These are phyloP conservation scores for Zostera marina DNA, from an alignment of 116 monocot genomes.

Conservation along the genomic window DNA sequence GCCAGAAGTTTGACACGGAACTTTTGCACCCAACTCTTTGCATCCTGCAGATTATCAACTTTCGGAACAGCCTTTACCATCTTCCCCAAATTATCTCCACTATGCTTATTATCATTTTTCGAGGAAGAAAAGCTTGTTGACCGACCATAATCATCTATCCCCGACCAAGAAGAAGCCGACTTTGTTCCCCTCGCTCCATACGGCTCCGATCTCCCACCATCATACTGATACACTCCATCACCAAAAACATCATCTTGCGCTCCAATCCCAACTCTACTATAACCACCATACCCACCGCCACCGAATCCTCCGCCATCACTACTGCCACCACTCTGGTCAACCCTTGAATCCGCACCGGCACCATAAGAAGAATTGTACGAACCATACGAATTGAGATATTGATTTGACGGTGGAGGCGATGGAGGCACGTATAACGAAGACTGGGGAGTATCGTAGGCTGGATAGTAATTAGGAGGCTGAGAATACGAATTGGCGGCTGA, in stretches of 20 bases:
- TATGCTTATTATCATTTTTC: neutral
- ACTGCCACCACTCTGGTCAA: constrained; percentile 7
- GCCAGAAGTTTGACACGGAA: constrained; percentile 74
- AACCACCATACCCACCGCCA: neutral
- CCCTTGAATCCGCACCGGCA: constrained; percentile 1
- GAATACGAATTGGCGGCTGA: neutral
- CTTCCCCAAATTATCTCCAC: constrained; percentile 19
- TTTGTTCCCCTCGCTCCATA: constrained; percentile 30
- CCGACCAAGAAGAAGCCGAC: constrained; percentile 14
- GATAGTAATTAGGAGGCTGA: neutral
- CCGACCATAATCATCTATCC: constrained; percentile 90
- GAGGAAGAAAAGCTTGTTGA: constrained; percentile 7
- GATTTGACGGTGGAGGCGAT: neutral
- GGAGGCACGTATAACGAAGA: neutral
- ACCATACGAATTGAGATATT: neutral
- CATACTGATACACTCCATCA: constrained; percentile 76
- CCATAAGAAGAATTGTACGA: constrained; percentile 6
- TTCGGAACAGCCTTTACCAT: constrained; percentile 84
- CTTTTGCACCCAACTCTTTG: constrained; percentile 69
- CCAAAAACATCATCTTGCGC: constrained; percentile 28
- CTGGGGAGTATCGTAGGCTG: neutral
- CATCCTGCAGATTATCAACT: constrained; percentile 41
- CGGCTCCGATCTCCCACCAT: constrained; percentile 47
- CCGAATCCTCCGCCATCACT: neutral
- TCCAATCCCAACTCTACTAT: neutral